phyloP scores from a whole-genome alignment of 2,329 filamentous ascomycete genomes.

The Aspergillus ruber region DNA sequence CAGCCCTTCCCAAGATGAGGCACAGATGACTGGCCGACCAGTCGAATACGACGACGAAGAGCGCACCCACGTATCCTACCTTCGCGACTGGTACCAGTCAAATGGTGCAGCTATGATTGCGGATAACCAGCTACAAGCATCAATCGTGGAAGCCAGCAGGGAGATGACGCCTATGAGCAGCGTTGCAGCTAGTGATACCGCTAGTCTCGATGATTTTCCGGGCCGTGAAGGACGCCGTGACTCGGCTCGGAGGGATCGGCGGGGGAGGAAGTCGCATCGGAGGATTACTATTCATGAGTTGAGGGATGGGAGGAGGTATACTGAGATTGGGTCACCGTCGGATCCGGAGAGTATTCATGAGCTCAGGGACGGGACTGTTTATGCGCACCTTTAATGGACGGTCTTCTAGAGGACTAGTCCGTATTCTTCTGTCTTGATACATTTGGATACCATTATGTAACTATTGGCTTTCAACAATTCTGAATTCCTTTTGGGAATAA shows the following conservation, averaged over 20 bases:
- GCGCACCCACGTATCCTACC: conserved; percentile 23
- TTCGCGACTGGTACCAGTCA: conserved; percentile 38
- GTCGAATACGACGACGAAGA: conserved; percentile 37
- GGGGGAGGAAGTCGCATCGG: conserved; percentile 25
- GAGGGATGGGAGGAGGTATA: conserved; percentile 36
- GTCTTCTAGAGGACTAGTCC: too few relatives aligned
- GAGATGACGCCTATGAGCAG: conserved; percentile 21
- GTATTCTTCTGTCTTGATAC: too few relatives aligned
- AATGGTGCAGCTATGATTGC: conserved; percentile 29
- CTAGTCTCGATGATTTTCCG: conserved; percentile 21
- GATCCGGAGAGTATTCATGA: conserved; percentile 36
- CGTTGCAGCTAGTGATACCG: conserved; percentile 24
- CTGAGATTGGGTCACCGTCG: conserved; percentile 34
- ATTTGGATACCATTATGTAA: too few relatives aligned
- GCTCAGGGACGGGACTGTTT: conserved; percentile 37
- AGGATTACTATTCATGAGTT: conserved; percentile 38
- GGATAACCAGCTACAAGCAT: conserved; percentile 30
- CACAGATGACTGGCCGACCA: conserved; percentile 30
- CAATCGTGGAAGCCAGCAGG: conserved; percentile 23
- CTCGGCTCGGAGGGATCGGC: conserved; percentile 19
- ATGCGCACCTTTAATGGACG: conserved; percentile 30
- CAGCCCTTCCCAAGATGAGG: conserved; percentile 18
- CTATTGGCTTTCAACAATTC: too few relatives aligned
- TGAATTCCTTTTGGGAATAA: too few relatives aligned
- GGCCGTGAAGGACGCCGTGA: conserved; percentile 13